Conservation (phyloP, 306 rosid genomes). For the Trichosanthes truncata region DNA sequence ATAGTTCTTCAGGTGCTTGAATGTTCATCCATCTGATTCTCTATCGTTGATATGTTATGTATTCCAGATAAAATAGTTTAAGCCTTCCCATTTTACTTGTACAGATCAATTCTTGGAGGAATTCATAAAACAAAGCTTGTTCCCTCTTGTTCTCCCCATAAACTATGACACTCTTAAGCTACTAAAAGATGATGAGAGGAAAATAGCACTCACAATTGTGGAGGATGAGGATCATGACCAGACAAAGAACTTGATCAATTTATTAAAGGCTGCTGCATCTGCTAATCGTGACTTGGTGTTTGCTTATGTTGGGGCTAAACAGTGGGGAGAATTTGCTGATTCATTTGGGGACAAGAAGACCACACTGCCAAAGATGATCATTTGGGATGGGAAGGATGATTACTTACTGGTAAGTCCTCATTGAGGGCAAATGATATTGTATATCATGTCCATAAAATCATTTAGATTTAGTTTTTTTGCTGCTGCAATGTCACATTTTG, state of each 20-base stretch:
- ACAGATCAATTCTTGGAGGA: constrained; percentile 77
- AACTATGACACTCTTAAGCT: constrained; percentile 58
- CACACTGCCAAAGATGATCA: constrained; percentile 66
- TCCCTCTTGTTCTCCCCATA: constrained; percentile 72
- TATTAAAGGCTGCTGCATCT: constrained; percentile 84
- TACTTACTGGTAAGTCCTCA: constrained; percentile 53
- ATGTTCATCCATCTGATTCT: neutral
- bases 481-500: neutral
- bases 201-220: constrained; percentile 71
- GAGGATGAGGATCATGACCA: constrained; percentile 69
- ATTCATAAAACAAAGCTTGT: constrained; percentile 58
- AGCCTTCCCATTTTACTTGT: constrained; percentile 16
- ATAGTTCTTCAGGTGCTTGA: neutral
- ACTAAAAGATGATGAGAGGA: constrained; percentile 60
- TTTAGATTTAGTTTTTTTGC: neutral
- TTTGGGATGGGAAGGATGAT: constrained; percentile 77
- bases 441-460: neutral
- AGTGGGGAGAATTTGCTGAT: constrained; percentile 79
- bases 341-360: constrained; percentile 48
- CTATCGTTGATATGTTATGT: neutral
- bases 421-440: neutral
- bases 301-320: constrained; percentile 75
- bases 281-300: constrained; percentile 90
- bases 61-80: neutral
- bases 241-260: constrained; percentile 50